A percentile compares a stretch with the other conserved stretches of the same genome.
These are phyloP conservation scores for Leccinum boreale DNA, from an alignment of 768 basidiomycete species.

Conservation along the genomic window DNA sequence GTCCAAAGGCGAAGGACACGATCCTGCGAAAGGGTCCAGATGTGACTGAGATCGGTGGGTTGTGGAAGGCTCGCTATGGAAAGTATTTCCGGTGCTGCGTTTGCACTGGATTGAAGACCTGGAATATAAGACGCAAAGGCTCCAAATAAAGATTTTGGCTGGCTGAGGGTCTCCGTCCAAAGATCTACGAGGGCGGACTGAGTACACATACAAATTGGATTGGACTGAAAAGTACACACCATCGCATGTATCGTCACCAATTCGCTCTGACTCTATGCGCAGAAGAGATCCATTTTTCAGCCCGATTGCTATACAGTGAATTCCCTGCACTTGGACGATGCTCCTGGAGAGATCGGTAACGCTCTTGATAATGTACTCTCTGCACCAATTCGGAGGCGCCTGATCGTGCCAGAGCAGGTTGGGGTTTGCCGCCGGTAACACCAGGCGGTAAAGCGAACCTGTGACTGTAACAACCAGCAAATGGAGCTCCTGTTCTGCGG, in stretches of 20 bases:
- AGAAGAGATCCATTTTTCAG: slow-evolving; percentile 61
- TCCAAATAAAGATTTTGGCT: slow-evolving; percentile 64
- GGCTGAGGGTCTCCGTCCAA: slow-evolving; percentile 65
- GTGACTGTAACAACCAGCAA: slow-evolving; percentile 63
- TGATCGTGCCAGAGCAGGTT: slow-evolving; percentile 58
- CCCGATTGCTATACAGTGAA: slow-evolving; percentile 62
- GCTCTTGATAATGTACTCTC: slow-evolving; percentile 65
- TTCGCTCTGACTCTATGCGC: slow-evolving; percentile 62
- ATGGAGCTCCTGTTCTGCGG: slow-evolving; percentile 50
- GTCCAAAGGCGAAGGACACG: slow-evolving; percentile 84
- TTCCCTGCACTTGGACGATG: slow-evolving; percentile 64
- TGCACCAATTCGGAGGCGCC: slow-evolving; percentile 52
- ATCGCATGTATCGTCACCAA: slow-evolving; percentile 51
- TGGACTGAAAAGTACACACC: slow-evolving; percentile 43
- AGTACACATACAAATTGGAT: slow-evolving; percentile 1
- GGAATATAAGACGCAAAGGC: slow-evolving; percentile 67
- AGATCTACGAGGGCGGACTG: slow-evolving; percentile 45
- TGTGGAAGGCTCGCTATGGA: slow-evolving; percentile 71
- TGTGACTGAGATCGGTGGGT: slow-evolving; percentile 68
- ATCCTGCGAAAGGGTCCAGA: slow-evolving; percentile 88
- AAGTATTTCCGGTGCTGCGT: slow-evolving; percentile 58
- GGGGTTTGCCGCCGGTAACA: slow-evolving; percentile 55
- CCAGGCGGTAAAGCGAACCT: slow-evolving; percentile 72
- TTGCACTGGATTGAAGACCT: slow-evolving; percentile 41
- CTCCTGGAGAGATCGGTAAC: slow-evolving; percentile 41